Evolutionary conservation across 805 yeast species (phyloP).

Genomic region (Metschnikowia similis): DNA sequence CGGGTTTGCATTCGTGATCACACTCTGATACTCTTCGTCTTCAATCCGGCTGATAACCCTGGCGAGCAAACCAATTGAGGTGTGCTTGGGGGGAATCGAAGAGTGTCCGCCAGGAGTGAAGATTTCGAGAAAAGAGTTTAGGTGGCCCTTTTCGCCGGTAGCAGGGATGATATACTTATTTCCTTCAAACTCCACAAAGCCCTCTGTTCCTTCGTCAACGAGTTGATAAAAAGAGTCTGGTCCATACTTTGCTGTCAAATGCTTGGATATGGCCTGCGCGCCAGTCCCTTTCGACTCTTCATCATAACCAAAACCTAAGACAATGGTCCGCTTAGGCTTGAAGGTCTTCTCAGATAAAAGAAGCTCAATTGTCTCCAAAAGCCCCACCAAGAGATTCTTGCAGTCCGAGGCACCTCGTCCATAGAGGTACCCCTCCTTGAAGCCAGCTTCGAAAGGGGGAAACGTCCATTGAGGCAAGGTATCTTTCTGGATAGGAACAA

Average conservation of each 20-base stretch:
- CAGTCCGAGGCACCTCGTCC: conserved; percentile 38
- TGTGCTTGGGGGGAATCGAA: conserved; percentile 46
- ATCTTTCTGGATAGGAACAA: conserved; percentile 66
- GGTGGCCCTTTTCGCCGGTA: conserved; percentile 47
- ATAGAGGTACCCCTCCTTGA: conserved; percentile 48
- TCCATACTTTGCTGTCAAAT: conserved; percentile 37
- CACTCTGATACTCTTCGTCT: conserved; percentile 30
- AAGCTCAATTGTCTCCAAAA: conserved; percentile 35
- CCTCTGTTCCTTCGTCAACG: conserved; percentile 38
- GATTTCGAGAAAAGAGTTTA: conserved; percentile 38
- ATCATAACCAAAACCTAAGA: conserved; percentile 49
- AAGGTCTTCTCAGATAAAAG: conserved; percentile 29
- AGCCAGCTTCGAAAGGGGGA: conserved; percentile 58
- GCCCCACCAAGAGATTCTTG: conserved; percentile 42
- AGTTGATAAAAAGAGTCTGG: conserved; percentile 40
- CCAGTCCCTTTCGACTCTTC: conserved; percentile 46
- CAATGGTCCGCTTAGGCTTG: conserved; percentile 40
- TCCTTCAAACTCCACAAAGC: conserved; percentile 24
- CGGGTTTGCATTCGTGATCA: conserved; percentile 42
- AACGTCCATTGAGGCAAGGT: conserved; percentile 57
- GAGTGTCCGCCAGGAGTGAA: conserved; percentile 51
- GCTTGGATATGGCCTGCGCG: conserved; percentile 31
- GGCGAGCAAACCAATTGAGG: conserved; percentile 45
- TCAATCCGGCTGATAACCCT: conserved; percentile 39
- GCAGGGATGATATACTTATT: conserved; percentile 26